phyloP scores from a whole-genome alignment of 83 land plant species.

The Thuja plicata region DNA sequence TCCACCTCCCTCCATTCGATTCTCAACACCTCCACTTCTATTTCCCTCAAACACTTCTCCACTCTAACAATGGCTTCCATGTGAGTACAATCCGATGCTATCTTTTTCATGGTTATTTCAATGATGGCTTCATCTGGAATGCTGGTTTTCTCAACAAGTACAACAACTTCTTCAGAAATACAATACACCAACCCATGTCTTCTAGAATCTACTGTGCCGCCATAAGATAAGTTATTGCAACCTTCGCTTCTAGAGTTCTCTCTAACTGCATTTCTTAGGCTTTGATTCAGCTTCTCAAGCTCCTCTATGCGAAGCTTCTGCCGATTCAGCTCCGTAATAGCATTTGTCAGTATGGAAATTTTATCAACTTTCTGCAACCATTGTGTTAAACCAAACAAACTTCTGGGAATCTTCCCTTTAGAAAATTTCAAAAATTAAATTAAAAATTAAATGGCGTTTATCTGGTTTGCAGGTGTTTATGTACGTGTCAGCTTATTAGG shows the following conservation, averaged over 20 bases:
- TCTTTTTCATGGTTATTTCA: neutral
- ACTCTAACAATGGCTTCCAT: neutral
- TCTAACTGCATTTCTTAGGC: neutral
- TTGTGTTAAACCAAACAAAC: neutral
- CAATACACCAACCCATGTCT: neutral
- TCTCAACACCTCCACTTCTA: neutral
- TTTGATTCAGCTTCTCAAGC: neutral
- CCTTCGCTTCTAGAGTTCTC: neutral
- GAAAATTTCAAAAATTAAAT: too few species aligned
- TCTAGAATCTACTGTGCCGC: neutral
- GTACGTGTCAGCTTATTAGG: too few species aligned
- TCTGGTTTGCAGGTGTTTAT: too few species aligned
- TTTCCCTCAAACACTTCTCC: neutral
- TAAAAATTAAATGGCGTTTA: too few species aligned
- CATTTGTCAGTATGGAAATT: neutral
- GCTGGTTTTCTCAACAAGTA: neutral
- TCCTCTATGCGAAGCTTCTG: neutral
- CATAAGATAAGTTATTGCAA: neutral
- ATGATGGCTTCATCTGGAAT: neutral
- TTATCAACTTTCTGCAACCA: neutral
- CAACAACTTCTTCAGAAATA: neutral
- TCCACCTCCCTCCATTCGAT: neutral
- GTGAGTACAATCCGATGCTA: neutral
- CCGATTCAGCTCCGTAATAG: neutral
- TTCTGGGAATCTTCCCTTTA: too few species aligned